Evolutionary conservation across 169 alveolate genomes (phyloP).

Genomic region (Eimeria praecox): DNA sequence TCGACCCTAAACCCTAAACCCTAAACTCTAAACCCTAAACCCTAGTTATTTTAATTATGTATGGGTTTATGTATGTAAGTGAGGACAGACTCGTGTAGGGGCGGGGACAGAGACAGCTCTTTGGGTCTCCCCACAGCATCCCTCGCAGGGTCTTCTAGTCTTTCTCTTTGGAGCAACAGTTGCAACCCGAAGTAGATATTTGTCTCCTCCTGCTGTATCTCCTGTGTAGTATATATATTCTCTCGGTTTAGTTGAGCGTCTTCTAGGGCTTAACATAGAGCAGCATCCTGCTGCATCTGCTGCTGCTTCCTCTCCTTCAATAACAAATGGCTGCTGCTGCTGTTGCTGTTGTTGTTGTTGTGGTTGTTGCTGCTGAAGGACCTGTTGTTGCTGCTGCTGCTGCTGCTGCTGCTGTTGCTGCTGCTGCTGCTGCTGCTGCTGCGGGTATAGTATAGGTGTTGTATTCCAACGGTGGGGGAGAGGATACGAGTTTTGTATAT

Average conservation of each 20-base stretch:
- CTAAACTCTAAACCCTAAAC: conserved; percentile 22
- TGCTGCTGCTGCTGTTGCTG: conserved; percentile 37
- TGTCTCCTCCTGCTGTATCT: neutral
- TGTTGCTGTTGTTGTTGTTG: conserved; percentile 29
- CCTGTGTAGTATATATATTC: neutral
- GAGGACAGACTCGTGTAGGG: neutral
- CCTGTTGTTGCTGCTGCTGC: too few relatives aligned
- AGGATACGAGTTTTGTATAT: neutral
- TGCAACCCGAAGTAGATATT: neutral
- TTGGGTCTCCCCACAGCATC: neutral
- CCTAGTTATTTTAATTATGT: neutral
- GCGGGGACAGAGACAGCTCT: conserved; percentile 23
- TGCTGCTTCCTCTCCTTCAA: conserved; percentile 17
- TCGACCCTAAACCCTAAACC: too few relatives aligned
- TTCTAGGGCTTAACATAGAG: neutral
- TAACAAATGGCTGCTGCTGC: conserved; percentile 17
- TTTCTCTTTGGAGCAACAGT: neutral
- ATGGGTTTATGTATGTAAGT: neutral
- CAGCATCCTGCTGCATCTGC: conserved; percentile 40
- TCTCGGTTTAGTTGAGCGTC: neutral
- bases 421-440: conserved; percentile 53
- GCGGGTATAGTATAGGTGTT: neutral
- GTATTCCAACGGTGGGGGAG: conserved; percentile 9
- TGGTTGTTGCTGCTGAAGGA: conserved; percentile 25
- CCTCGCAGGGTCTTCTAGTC: neutral